Percentiles rank a stretch among this genome's conserved stretches.
These are phyloP conservation scores for Suillus bovinus DNA, from an alignment of 768 basidiomycete genomes.

Conservation along the genomic window DNA sequence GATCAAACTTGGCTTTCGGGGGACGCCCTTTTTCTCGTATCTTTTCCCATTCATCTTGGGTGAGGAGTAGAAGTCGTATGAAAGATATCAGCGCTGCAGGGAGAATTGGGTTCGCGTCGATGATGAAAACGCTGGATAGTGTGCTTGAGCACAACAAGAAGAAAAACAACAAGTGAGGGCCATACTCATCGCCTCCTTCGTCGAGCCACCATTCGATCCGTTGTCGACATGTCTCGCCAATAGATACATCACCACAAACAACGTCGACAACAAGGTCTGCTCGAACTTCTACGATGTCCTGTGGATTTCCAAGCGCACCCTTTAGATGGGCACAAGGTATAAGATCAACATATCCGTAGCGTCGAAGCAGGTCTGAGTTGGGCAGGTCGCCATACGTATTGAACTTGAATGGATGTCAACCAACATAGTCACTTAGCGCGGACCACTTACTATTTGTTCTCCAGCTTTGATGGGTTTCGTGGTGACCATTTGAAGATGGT, in stretches of 20 bases:
- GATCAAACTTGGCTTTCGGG: conserved; percentile 67
- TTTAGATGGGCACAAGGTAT: conserved; percentile 49
- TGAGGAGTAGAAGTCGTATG: conserved; percentile 58
- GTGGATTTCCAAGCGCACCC: conserved; percentile 59
- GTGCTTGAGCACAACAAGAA: not conserved
- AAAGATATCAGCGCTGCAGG: conserved; percentile 65
- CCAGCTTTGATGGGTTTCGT: conserved; percentile 74
- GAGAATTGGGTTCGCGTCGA: conserved; percentile 52
- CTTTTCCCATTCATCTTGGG: conserved; percentile 59
- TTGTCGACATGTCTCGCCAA: conserved; percentile 35
- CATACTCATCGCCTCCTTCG: conserved; percentile 86
- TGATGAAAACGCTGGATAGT: conserved; percentile 49
- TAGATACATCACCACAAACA: conserved; percentile 22
- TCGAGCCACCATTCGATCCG: conserved; percentile 95
- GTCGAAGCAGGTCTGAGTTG: conserved; percentile 89
- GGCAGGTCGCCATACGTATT: conserved; percentile 96
- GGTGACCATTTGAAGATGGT: conserved; percentile 73
- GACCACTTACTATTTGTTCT: conserved; percentile 78
- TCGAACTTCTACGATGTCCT: conserved; percentile 75
- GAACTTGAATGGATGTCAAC: conserved; percentile 50
- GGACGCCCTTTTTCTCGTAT: conserved; percentile 62
- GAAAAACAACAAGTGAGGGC: conserved; percentile 9
- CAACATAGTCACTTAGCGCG: not conserved
- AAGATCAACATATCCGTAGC: conserved; percentile 91
- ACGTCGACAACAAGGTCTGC: conserved; percentile 65